phyloP scores from a whole-genome alignment of 768 basidiomycete genomes.

The Scleroderma bovista region DNA sequence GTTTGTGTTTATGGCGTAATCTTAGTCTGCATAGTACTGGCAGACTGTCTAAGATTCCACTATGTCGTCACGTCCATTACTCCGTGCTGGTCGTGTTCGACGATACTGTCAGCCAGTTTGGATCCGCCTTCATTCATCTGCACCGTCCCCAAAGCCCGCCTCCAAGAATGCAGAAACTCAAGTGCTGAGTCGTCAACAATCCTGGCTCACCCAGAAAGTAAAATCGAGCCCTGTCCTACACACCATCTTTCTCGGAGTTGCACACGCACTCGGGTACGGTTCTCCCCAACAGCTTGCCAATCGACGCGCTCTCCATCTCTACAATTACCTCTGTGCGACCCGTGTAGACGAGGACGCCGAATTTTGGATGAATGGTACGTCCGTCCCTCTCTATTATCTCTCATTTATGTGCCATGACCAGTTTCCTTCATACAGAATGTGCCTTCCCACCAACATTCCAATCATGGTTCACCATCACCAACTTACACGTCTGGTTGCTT shows the following conservation, averaged over 20 bases:
- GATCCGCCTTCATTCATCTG: neutral
- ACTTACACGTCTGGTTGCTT: constrained; percentile 89
- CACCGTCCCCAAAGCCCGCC: neutral
- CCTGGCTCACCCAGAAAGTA: constrained; percentile 54
- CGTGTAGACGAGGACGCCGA: constrained; percentile 52
- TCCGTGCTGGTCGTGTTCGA: neutral
- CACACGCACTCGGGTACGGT: constrained; percentile 52
- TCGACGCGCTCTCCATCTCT: constrained; percentile 50
- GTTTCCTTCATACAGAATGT: constrained; percentile 49
- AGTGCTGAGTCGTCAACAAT: constrained; percentile 23
- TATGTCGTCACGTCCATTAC: neutral
- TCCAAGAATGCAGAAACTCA: neutral
- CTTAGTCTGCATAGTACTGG: too few relatives aligned
- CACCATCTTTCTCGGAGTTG: constrained; percentile 42
- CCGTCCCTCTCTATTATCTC: too few relatives aligned
- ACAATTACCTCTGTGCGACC: constrained; percentile 49
- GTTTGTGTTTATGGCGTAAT: too few relatives aligned
- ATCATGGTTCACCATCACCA: constrained; percentile 93
- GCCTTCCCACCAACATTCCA: constrained; percentile 89
- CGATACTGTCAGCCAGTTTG: neutral
- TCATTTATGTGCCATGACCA: constrained; percentile 1
- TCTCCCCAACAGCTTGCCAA: constrained; percentile 58
- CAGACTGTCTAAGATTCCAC: too few relatives aligned
- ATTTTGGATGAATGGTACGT: constrained; percentile 65
- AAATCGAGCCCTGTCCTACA: constrained; percentile 44